Conservation (phyloP, 129 eudicot species). For the Pseudognaphalium luteoalbum region DNA sequence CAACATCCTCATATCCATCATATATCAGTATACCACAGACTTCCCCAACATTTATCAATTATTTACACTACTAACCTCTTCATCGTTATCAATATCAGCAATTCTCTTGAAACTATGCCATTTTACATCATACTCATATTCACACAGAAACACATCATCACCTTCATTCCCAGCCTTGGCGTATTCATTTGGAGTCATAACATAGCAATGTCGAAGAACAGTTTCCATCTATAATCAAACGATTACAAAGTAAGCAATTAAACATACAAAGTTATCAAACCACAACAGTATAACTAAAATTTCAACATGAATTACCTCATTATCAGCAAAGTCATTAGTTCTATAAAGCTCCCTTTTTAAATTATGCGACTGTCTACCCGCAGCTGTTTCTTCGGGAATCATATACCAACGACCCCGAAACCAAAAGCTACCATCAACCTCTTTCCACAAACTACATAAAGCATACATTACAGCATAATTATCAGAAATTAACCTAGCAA, state of each 20-base stretch:
- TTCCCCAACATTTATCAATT: not conserved
- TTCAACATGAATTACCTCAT: conserved; percentile 57
- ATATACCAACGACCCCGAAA: conserved; percentile 84
- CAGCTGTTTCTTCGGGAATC: conserved; percentile 91
- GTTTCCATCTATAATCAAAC: conserved; percentile 70
- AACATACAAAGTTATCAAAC: conserved; percentile 16
- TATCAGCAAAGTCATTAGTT: conserved; percentile 87
- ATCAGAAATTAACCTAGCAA: not conserved
- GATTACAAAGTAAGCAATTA: not conserved
- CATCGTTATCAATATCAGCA: conserved; percentile 60
- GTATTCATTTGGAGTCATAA: conserved; percentile 78
- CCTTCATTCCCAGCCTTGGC: conserved; percentile 76
- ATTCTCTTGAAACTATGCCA: conserved; percentile 93
- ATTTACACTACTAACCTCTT: conserved; percentile 49
- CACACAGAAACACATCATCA: conserved; percentile 93
- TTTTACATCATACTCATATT: conserved; percentile 78
- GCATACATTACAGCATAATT: not conserved
- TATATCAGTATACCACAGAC: not conserved
- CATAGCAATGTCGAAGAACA: conserved; percentile 77
- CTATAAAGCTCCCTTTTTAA: conserved; percentile 86
- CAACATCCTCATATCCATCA: not conserved
- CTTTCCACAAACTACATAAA: conserved; percentile 74
- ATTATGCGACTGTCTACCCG: conserved; percentile 93
- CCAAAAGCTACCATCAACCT: conserved; percentile 85
- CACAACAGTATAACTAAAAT: conserved; percentile 8